These are phyloP conservation scores for Pisolithus tinctorius DNA, from an alignment of 768 basidiomycete genomes.

Conservation along the genomic window DNA sequence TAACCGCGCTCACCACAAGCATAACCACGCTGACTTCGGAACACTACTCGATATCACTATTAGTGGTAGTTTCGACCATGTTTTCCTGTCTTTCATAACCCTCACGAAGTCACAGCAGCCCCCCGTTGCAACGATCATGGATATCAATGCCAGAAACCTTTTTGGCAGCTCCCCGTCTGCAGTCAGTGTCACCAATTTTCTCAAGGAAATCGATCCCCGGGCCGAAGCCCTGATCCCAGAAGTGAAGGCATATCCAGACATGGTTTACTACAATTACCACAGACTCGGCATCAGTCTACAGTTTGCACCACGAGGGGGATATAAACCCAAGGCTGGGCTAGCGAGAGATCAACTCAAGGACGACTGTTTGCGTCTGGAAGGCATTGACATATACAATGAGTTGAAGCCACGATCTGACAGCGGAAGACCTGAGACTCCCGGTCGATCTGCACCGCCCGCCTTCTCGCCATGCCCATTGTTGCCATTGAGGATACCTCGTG, in stretches of 20 bases:
- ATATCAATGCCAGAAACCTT: slow-evolving; percentile 27
- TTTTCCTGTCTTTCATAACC: background rate
- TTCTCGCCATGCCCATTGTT: slow-evolving; percentile 53
- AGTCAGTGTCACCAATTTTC: slow-evolving; percentile 34
- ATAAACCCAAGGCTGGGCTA: slow-evolving; percentile 46
- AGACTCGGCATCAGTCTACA: slow-evolving; percentile 75
- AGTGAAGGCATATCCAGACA: slow-evolving; percentile 75
- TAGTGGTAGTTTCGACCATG: no score
- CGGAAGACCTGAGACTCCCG: slow-evolving; percentile 17
- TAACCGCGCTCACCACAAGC: background rate
- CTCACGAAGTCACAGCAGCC: no score
- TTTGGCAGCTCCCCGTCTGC: slow-evolving; percentile 50
- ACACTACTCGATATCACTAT: no score
- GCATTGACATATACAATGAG: slow-evolving; percentile 80
- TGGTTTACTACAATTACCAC: slow-evolving; percentile 82
- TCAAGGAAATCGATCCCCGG: slow-evolving; percentile 31
- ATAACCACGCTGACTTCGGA: background rate
- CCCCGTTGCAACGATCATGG: slow-evolving; percentile 5
- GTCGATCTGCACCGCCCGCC: slow-evolving; percentile 40
- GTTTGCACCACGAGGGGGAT: slow-evolving; percentile 60
- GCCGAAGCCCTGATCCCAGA: slow-evolving; percentile 38
- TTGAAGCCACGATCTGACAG: slow-evolving; percentile 25
- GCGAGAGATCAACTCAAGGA: slow-evolving; percentile 42
- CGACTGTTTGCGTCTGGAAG: slow-evolving; percentile 51
- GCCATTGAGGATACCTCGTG: slow-evolving; percentile 44